A percentile compares a stretch with the other conserved stretches of the same genome.
Evolutionary conservation across 1,284 basidiomycete species (phyloP).

Genomic region (Austroboletus niveus): DNA sequence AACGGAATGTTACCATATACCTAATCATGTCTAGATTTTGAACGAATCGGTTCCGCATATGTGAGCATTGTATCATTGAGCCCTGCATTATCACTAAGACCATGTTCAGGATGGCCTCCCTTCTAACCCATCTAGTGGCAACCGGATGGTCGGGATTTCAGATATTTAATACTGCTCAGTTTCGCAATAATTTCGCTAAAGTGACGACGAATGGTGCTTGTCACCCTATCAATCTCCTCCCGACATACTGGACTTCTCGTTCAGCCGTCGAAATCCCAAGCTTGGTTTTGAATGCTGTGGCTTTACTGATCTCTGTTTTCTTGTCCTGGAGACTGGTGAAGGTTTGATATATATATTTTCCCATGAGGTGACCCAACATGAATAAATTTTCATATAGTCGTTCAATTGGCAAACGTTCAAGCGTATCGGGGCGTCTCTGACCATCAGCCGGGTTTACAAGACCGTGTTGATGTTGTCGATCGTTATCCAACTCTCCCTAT

Average conservation of each 20-base stretch:
- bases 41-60: constrained; percentile 83
- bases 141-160: constrained; percentile 71
- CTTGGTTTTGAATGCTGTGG: constrained; percentile 59
- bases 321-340: constrained; percentile 75
- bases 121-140: constrained; percentile 69
- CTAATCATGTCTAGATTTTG: constrained; percentile 39
- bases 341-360: constrained; percentile 36
- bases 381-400: constrained; percentile 37
- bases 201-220: constrained; percentile 67
- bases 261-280: constrained; percentile 60
- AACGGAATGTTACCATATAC: neutral
- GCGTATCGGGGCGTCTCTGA: constrained; percentile 72
- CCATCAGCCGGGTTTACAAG: constrained; percentile 73
- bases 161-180: constrained; percentile 54
- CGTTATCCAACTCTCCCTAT: constrained; percentile 68
- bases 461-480: constrained; percentile 70
- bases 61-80: constrained; percentile 27
- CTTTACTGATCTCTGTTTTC: constrained; percentile 57
- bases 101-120: constrained; percentile 49
- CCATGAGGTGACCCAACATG: neutral
- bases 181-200: constrained; percentile 53
- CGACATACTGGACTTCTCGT: constrained; percentile 59
- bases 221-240: constrained; percentile 49
- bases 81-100: neutral
- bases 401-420: constrained; percentile 87